Base-by-base conservation (phyloP, 192 early-diverging fungal genomes). In the Coemansia sp. region DNA sequence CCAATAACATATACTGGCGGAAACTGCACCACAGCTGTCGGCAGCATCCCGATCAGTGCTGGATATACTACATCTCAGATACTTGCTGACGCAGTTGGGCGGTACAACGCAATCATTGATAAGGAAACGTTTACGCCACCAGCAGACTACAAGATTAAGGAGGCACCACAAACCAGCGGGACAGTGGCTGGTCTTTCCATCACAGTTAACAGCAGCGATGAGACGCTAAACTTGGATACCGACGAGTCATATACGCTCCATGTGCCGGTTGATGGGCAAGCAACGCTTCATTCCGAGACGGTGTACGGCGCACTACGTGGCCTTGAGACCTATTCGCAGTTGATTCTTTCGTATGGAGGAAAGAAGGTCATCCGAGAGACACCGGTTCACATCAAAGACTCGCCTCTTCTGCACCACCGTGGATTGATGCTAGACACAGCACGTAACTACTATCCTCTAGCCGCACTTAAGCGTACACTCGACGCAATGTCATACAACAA, bases 231-330 rank as follows among this genome's bases (percentile, higher is more conserved):
- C 42, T 73, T 87, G 32, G 81, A 77, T 41, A 83, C 87, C 0
- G 88, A 92, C 63, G 90, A 92, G 76, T 88, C 90, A n/a, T 92
- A 92, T 66, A 84, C 74, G 22, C 83, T 92, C 22, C 77, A 86
- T 41, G 78, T 92, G 22, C 88, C 87, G 12, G 61, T 72, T 7
- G 61, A 61, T n/a, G 80, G 84, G 43, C 43, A 77, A 42, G 90
- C 84, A 18, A 76, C 67, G 9, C 82, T 92, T 59, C 78, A 68
- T 21, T 84, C 92, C 10, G 68, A 76, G 26, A 87, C 87, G 6
- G 72, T 86, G 49, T 88, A 84, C 41, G 92, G 92, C 21, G 92
- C 91, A 12, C 66, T 93, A 48, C 88, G 88, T 47, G 90, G 83
- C 6, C 73, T 93, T 6, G 89, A 90, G 71, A 92, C 90, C 8